Evolutionary conservation across 2,329 filamentous ascomycete species (phyloP), one percentile per base, ranked within the genome.

Genomic region (Aspergillaceae sp.): DNA sequence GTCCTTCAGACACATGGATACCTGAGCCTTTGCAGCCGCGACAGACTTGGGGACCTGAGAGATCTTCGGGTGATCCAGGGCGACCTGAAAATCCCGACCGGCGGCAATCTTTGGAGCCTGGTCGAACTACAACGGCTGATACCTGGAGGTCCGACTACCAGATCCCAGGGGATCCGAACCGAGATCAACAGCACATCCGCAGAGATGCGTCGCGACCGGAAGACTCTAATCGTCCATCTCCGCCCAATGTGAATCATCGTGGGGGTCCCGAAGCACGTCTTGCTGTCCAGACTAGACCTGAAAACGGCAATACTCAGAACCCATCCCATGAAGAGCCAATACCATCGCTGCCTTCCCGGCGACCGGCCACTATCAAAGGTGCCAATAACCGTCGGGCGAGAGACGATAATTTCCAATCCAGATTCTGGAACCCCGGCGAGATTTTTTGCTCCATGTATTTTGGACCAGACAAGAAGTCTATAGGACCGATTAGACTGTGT

Each of bases 401-500:
- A 19, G 36, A 35, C 26, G n/a, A 29, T n/a, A 29, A 37, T 19
- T 9, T 3, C n/a, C 9, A 27, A 7, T 34, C 38, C 7, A 43
- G 48, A 48, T 57, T 56, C 27, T 53, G 50, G 37, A 61, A 62
- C 29, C 47, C 10, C 1, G 51, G 50, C 1, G 64, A 69, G 40
- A 34, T 65, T 5, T 47, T 65, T 26, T 56, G 55, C 7, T 38
- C 47, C 8, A 42, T 68, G 6, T 61, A 48, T 36, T 65, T 64
- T 55, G 63, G 66, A 4, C 50, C 56, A 32, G 50, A 59, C 2
- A 57, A 53, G 26, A 51, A 48, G 26, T 42, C 50, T 3, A 53
- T 68, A 46, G 66, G 66, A 4, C 40, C 56, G 36, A 54, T 58
- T 19, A 57, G 60, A 30, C 29, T 69, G 27, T 63, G 61, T 41